Base-by-base conservation (phyloP, 257 asterid genomes). In the Solanum pimpinellifolium region DNA sequence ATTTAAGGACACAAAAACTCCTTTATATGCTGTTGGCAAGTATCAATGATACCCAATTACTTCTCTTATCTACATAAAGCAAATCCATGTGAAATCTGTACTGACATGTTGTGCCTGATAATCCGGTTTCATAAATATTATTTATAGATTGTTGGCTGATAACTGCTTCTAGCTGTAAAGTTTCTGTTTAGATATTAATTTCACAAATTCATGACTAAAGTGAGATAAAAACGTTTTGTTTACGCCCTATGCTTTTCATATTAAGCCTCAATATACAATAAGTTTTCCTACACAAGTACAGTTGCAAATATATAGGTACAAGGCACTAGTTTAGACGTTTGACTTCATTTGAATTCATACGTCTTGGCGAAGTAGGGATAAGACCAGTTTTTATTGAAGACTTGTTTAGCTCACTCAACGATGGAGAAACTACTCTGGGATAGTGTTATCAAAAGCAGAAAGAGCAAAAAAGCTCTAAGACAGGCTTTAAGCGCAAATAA, bases 1-100 rank as follows among this genome's bases (percentile, higher is more conserved):
- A 87, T 95, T 97, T 88, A 94, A 95, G 93, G 99, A 97, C 90
- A 97, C 99, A 44, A 95, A 93, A 88, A 97, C 99, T 83, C 99
- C 99, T 65, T 88, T 97, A 84, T 94, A 91, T 92, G 99, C 99
- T 80, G 94, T 95, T 88, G 99, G 99, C 89, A 85, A 90, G 94
- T 86, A 87, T 86, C 84, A 37, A 75, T 39, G 72, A 81, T 85
- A 13, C 44, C 74, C 62, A 14, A 31, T 29, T 78, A 69, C 37
- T 65, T 72, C 82, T 35, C n/a, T 11, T 7, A 81, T 81, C 70
- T 81, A 81, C 46, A 72, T 52, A 41, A 80, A 80, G 41, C 16
- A 39, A 86, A 59, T 62, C 86, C 31, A 86, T 16, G 76, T 20
- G 39, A 39, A 23, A 25, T 52, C 20, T 29, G 42, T n/a, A 13